Evolutionary conservation across 2,329 filamentous ascomycete species (phyloP).

Genomic region (Calonectria crousiana): DNA sequence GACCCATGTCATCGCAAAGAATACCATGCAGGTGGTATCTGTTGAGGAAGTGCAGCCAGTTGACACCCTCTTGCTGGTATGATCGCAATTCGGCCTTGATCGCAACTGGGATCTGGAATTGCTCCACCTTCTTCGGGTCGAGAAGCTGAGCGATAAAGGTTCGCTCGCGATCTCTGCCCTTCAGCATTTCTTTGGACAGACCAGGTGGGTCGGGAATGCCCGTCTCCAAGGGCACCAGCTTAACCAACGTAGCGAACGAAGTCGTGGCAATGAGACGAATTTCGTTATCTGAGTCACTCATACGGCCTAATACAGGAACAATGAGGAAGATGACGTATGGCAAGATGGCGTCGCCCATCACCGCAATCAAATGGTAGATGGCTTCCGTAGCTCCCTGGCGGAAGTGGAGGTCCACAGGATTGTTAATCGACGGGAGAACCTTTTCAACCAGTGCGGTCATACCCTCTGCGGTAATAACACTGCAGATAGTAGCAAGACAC

Average conservation of each 20-base stretch:
- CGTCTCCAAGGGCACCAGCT: constrained; percentile 95
- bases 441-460: constrained; percentile 97
- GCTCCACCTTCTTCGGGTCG: constrained; percentile 95
- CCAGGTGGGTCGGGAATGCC: constrained; percentile 97
- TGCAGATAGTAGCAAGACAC: constrained; percentile 97
- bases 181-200: constrained; percentile 86
- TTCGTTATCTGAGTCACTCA: constrained; percentile 98
- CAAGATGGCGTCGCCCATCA: constrained; percentile 96
- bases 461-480: constrained; percentile 92
- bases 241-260: constrained; percentile 96
- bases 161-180: constrained; percentile 91
- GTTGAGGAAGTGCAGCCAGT: constrained; percentile 98
- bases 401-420: constrained; percentile 87
- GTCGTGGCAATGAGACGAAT: constrained; percentile 95
- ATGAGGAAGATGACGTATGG: constrained; percentile 99
- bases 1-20: constrained; percentile 98
- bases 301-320: constrained; percentile 93
- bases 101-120: constrained; percentile 92
- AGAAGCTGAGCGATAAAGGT: constrained; percentile 98
- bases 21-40: constrained; percentile 98
- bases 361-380: constrained; percentile 96
- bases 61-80: constrained; percentile 98
- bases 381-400: constrained; percentile 95
- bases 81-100: constrained; percentile 97
- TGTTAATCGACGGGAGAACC: constrained; percentile 91